Evolutionary conservation across 257 asterid genomes (phyloP).

Genomic region (Ligustrum vulgare): DNA sequence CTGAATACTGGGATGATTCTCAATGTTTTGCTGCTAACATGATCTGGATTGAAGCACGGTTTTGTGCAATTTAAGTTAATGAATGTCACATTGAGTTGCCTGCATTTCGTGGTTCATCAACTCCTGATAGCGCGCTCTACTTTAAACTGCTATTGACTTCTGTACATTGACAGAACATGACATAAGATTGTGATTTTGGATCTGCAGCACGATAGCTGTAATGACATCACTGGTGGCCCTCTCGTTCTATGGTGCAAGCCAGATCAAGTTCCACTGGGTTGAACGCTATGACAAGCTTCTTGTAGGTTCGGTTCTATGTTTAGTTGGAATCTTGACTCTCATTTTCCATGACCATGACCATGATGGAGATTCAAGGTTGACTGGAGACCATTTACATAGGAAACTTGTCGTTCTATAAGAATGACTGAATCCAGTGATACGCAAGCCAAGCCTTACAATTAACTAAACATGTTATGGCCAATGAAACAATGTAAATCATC

Average conservation of each 20-base stretch:
- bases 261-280: conserved; percentile 97
- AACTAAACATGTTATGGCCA: not conserved
- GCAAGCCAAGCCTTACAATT: conserved; percentile 19
- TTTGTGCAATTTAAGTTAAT: not conserved
- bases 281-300: conserved; percentile 96
- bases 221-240: conserved; percentile 98
- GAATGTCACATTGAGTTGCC: not conserved
- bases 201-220: conserved; percentile 84
- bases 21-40: not conserved
- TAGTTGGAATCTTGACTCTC: conserved; percentile 88
- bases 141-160: not conserved
- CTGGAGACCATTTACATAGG: conserved; percentile 57
- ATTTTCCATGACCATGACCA: conserved; percentile 51
- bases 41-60: not conserved
- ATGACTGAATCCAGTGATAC: conserved; percentile 2
- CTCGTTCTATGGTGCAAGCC: conserved; percentile 96
- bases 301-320: conserved; percentile 86
- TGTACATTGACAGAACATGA: no score
- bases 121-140: not conserved
- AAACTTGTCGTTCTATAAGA: conserved; percentile 51
- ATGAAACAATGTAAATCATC: not conserved
- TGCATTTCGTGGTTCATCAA: not conserved
- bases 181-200: no score
- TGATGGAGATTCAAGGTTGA: conserved; percentile 31
- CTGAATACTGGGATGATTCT: not conserved